Base-by-base conservation (phyloP, 345 rosid species). In the Lumnitzera racemosa region DNA sequence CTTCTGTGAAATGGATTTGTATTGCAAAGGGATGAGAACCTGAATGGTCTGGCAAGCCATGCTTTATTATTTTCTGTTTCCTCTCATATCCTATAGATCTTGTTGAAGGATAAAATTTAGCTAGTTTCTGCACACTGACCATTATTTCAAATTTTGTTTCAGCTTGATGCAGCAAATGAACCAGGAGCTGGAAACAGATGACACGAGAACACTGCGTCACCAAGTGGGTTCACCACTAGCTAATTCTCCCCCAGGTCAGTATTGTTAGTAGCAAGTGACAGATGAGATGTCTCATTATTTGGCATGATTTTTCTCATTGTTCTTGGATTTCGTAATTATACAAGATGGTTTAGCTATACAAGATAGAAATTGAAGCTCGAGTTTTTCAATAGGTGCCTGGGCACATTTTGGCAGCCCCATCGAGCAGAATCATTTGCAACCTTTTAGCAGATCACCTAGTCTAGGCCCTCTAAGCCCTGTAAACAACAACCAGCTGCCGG, bases 121-220 rank as follows among this genome's bases (percentile, higher is more conserved):
- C 11, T 36, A 4, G 43, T 36, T 36, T 36, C 43, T 36, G 43
- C n/a, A 13, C 15, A 49, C 3, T 49, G 52, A 14, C 9, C 15
- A 49, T 49, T 12, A 49, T 14, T 53, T 24, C 15, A 11, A 6
- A 6, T 69, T 53, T 67, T 48, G 68, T 46, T 58, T 72, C 74
- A 94, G 99, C 66, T 79, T 84, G 74, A 79, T 94, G 73, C 86
- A 75, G 69, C 86, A 78, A 62, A 62, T 83, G 61, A 84, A 72
- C 76, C 97, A 84, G 68, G 99, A 94, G 59, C 75, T 84, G 71
- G 99, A 94, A 62, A 91, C 78, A 71, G 81, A 83, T 49, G 99
- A 94, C 60, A 43, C 80, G 59, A 73, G 79, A 51, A 78, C 71
- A 61, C 84, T 94, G 71, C 74, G 83, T 20, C 88, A 72, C 67